phyloP scores from a whole-genome alignment of 495 filamentous ascomycete species.

The Penicillium argentinense region DNA sequence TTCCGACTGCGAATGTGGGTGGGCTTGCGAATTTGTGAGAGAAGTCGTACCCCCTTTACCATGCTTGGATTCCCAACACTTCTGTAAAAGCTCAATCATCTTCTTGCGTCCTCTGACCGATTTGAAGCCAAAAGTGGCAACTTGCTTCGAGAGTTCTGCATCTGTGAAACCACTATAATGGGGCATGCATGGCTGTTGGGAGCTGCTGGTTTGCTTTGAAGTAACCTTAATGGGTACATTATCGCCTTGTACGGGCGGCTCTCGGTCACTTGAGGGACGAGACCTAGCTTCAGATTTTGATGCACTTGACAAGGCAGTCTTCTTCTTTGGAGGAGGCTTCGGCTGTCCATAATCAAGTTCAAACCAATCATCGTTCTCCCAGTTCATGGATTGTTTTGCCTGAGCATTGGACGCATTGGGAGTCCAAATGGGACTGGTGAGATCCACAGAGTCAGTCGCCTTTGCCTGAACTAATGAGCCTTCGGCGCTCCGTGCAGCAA shows the following conservation, averaged over 20 bases:
- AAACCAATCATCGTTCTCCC: conserved; percentile 19
- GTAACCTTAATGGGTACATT: not conserved
- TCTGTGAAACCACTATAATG: conserved; percentile 65
- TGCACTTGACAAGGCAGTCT: not conserved
- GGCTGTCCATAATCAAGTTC: conserved; percentile 39
- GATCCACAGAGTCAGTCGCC: conserved; percentile 55
- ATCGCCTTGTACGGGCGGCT: not conserved
- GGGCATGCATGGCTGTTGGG: conserved; percentile 44
- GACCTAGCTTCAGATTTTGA: not conserved
- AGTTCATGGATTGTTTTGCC: not conserved
- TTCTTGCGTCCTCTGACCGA: conserved; percentile 64
- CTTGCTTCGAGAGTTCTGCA: conserved; percentile 58
- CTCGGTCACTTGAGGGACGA: not conserved
- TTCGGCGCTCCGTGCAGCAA: conserved; percentile 61
- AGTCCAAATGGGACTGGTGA: conserved; percentile 30
- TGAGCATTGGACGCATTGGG: not conserved
- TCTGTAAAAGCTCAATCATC: conserved; percentile 70
- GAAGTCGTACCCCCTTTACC: conserved; percentile 8
- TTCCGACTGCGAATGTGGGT: not conserved
- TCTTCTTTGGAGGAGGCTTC: conserved; percentile 14
- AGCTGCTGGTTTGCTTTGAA: not conserved
- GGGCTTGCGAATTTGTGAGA: not conserved
- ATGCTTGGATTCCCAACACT: conserved; percentile 66
- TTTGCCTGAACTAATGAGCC: conserved; percentile 61
- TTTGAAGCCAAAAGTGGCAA: conserved; percentile 73